Conservation (phyloP, 108 stramenopile species). For the Aurantiochytrium sp. region DNA sequence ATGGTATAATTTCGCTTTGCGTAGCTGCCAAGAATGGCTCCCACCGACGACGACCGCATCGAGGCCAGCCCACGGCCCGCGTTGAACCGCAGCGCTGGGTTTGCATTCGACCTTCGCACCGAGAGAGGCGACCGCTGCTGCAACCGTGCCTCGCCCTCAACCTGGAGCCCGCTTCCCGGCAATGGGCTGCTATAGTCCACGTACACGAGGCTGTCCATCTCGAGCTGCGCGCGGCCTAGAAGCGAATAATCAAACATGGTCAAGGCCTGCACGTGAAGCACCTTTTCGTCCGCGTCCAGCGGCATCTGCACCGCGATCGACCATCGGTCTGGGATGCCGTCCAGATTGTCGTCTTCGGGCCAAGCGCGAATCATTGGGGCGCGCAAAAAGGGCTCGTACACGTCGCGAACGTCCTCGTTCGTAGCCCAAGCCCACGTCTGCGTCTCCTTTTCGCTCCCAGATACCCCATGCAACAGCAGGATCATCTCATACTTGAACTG, state of each 20-base stretch:
- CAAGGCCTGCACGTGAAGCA: not conserved
- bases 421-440: slow-evolving; percentile 16
- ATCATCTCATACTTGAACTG: slow-evolving; percentile 29
- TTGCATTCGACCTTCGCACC: not conserved
- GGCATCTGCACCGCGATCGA: not conserved
- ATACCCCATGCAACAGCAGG: not conserved
- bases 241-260: not conserved
- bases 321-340: not conserved
- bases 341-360: not conserved
- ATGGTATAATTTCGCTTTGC: slow-evolving; percentile 25
- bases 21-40: not conserved
- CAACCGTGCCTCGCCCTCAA: slow-evolving; percentile 7
- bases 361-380: slow-evolving; percentile 14
- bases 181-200: not conserved
- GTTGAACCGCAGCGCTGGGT: not conserved
- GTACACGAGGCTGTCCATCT: not conserved
- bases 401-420: not conserved
- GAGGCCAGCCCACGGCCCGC: not conserved
- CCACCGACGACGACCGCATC: not conserved
- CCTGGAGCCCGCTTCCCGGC: not conserved
- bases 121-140: not conserved
- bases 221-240: not conserved
- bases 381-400: slow-evolving; percentile 8
- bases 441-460: not conserved
- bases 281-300: not conserved